phyloP scores from a whole-genome alignment of 2,329 filamentous ascomycete species.

The Neoarthrinium moseri region DNA sequence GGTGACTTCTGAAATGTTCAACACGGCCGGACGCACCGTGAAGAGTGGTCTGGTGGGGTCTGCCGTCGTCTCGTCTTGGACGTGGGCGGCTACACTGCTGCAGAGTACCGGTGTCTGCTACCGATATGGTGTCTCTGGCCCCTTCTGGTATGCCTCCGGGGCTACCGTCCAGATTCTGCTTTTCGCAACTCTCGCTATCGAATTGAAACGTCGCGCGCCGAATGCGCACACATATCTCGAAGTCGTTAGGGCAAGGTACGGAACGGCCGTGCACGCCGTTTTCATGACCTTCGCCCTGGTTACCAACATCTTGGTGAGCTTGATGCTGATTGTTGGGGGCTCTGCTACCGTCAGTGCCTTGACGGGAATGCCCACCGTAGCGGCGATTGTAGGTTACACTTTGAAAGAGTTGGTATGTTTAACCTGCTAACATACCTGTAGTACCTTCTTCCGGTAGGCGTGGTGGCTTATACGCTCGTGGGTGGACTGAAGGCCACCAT shows the following conservation, averaged over 20 bases:
- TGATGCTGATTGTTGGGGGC: constrained; percentile 85
- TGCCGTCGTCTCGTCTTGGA: constrained; percentile 92
- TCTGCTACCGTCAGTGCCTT: constrained; percentile 70
- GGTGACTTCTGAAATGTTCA: constrained; percentile 92
- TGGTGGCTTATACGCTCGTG: constrained; percentile 75
- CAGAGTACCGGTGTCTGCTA: constrained; percentile 83
- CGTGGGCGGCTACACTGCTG: constrained; percentile 82
- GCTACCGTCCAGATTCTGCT: constrained; percentile 85
- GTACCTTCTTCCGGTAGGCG: constrained; percentile 77
- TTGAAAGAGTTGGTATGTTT: background rate
- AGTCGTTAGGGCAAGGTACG: constrained; percentile 79
- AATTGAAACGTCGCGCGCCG: constrained; percentile 81
- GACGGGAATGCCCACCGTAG: constrained; percentile 73
- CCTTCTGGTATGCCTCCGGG: constrained; percentile 62
- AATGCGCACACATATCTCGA: constrained; percentile 87
- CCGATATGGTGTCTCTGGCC: constrained; percentile 66
- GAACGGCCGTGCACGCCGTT: constrained; percentile 51
- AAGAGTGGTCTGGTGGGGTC: constrained; percentile 86
- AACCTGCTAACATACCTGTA: background rate
- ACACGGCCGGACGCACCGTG: constrained; percentile 81
- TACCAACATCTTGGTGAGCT: constrained; percentile 84
- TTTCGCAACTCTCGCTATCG: constrained; percentile 87
- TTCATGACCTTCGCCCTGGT: constrained; percentile 81
- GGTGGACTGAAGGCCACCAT: constrained; percentile 85
- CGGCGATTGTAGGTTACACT: constrained; percentile 55